Conservation (phyloP, 805 yeast genomes). For the Ogataea salicorniae region DNA sequence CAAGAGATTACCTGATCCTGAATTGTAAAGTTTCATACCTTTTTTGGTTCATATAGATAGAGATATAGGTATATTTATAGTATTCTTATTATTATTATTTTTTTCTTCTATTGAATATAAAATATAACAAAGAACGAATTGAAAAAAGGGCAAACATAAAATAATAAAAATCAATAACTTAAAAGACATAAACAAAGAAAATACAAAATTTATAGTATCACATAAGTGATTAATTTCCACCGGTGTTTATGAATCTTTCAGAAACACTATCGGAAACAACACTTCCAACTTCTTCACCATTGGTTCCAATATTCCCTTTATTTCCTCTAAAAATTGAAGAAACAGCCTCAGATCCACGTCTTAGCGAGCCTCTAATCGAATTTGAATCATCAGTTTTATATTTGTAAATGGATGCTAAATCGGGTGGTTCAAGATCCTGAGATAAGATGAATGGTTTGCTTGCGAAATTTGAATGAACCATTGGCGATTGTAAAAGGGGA, state of each 20-base stretch:
- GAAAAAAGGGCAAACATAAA: not conserved
- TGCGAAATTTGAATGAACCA: not conserved
- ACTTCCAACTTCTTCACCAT: slow-evolving; percentile 12
- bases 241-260: slow-evolving; percentile 20
- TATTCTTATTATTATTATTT: not conserved
- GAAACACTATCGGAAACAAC: slow-evolving; percentile 25
- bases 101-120: not conserved
- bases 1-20: slow-evolving; percentile 62
- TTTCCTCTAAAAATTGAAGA: slow-evolving; percentile 27
- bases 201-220: not conserved
- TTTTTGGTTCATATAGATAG: not conserved
- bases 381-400: slow-evolving; percentile 31
- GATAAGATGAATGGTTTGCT: slow-evolving; percentile 20
- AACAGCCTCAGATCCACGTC: slow-evolving; percentile 41
- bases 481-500: slow-evolving; percentile 11
- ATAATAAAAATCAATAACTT: not conserved
- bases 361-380: slow-evolving; percentile 34
- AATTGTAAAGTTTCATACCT: slow-evolving; percentile 8
- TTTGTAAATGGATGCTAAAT: slow-evolving; percentile 29
- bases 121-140: not conserved
- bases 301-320: slow-evolving; percentile 16
- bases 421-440: slow-evolving; percentile 34
- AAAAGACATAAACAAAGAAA: not conserved
- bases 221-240: not conserved
- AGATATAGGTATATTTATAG: not conserved